These are phyloP conservation scores for Lanmaoa rubissima DNA, from an alignment of 768 basidiomycete genomes.

Conservation along the genomic window DNA sequence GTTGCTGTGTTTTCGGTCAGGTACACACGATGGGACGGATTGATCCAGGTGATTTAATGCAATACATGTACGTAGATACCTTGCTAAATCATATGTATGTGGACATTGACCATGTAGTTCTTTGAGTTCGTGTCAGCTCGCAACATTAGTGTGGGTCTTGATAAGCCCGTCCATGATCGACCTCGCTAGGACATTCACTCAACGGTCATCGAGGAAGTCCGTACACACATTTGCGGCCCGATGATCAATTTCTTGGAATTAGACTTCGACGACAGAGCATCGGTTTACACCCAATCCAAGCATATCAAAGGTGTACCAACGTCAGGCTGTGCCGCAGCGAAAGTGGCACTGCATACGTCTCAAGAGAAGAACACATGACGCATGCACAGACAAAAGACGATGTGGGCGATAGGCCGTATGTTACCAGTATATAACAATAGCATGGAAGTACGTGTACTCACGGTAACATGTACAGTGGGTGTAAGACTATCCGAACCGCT, in stretches of 20 bases:
- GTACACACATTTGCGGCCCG: too few relatives aligned
- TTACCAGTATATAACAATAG: not conserved
- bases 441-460: slow-evolving; percentile 13
- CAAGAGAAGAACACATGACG: not conserved
- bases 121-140: not conserved
- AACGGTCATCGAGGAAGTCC: not conserved
- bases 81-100: too few relatives aligned
- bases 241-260: too few relatives aligned
- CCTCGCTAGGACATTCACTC: not conserved
- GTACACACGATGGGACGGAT: not conserved
- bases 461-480: slow-evolving; percentile 4
- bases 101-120: too few relatives aligned
- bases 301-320: too few relatives aligned
- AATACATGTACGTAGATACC: too few relatives aligned
- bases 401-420: not conserved
- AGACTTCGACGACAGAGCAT: too few relatives aligned
- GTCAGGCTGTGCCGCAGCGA: too few relatives aligned
- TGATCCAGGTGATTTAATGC: not conserved
- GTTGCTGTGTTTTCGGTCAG: not conserved
- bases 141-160: not conserved
- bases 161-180: not conserved
- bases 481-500: slow-evolving; percentile 66
- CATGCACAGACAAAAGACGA: not conserved
- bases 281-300: too few relatives aligned
- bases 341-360: too few relatives aligned